Conservation (phyloP, 106 monocot species). For the Phalaenopsis aphrodite region DNA sequence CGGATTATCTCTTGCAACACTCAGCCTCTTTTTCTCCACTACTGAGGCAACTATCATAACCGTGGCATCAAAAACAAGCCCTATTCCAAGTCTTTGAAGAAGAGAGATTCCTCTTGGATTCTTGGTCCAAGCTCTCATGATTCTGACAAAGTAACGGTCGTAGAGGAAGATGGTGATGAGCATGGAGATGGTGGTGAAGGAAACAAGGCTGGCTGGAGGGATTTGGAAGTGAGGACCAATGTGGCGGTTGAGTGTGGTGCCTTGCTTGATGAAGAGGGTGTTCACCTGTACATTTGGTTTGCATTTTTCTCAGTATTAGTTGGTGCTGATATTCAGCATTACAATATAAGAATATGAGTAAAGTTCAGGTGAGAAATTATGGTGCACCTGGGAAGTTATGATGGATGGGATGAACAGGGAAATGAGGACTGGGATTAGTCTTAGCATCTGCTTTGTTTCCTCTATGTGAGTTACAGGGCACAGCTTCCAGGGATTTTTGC, state of each 20-base stretch:
- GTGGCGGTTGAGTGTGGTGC: slow-evolving; percentile 18
- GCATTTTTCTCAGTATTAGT: not conserved
- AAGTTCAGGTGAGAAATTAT: not conserved
- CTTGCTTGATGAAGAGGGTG: slow-evolving; percentile 26
- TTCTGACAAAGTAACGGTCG: slow-evolving; percentile 14
- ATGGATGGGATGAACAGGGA: slow-evolving; percentile 4
- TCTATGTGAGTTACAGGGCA: slow-evolving; percentile 5
- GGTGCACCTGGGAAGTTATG: not conserved
- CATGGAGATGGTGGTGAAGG: slow-evolving; percentile 16
- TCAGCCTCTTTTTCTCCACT: slow-evolving; percentile 14
- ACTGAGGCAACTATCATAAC: slow-evolving; percentile 10
- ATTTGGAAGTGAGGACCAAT: slow-evolving; percentile 15
- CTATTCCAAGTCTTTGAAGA: slow-evolving; percentile 17
- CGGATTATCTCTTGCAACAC: slow-evolving; percentile 8
- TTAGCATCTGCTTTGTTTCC: slow-evolving; percentile 9
- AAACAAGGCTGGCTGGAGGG: slow-evolving; percentile 16
- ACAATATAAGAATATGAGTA: not conserved
- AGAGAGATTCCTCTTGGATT: slow-evolving; percentile 22
- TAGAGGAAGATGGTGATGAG: slow-evolving; percentile 12
- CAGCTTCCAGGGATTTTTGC: slow-evolving; percentile 1
- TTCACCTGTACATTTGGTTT: slow-evolving; percentile 6
- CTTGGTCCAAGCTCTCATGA: slow-evolving; percentile 10
- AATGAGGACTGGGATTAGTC: slow-evolving; percentile 1
- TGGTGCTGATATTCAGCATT: not conserved
- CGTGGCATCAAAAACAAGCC: not conserved